Base-by-base conservation (phyloP, 768 basidiomycete genomes). In the Basidioascus undulatus region DNA sequence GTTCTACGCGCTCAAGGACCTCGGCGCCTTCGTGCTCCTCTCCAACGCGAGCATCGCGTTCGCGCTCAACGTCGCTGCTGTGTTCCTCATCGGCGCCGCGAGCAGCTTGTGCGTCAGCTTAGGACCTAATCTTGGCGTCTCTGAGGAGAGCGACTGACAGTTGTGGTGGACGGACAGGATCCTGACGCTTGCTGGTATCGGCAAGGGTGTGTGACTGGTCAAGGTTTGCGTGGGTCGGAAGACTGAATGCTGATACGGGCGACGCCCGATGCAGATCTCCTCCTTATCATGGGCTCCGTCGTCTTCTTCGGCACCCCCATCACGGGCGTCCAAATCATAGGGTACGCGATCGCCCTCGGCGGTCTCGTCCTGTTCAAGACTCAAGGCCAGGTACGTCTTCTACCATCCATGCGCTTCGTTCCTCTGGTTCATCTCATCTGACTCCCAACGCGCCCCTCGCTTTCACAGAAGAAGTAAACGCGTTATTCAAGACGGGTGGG, bases 131-230 rank as follows among this genome's bases (percentile, higher is more conserved):
- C n/a, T 3, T 8, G 30, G 18, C 18, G 86, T 2, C 65, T 94
- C 44, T n/a, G n/a, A n/a, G n/a, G n/a, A n/a, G n/a, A n/a, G n/a
- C n/a, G n/a, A n/a, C n/a, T n/a, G n/a, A n/a, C n/a, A n/a, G n/a
- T n/a, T n/a, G n/a, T n/a, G n/a, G n/a, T n/a, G n/a, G n/a, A n/a
- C n/a, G n/a, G n/a, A n/a, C n/a, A n/a, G n/a, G n/a, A 71, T 92
- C 16, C 63, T 94, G 48, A 94, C 87, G 3, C 68, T 96, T 4
- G 86, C 87, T 3, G 87, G 87, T n/a, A 83, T 89, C 21, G 76
- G 84, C 61, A 86, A 86, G 69, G 75, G 76, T 51, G 32, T 63
- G 55, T 39, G 2, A 21, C 35, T 32, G 30, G 21, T 48, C 21
- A 18, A n/a, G 32, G 10, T 32, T 27, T 7, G 11, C 21, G 18